phyloP scores from a whole-genome alignment of 2,329 filamentous ascomycete species.

The Endocalyx cinctus region DNA sequence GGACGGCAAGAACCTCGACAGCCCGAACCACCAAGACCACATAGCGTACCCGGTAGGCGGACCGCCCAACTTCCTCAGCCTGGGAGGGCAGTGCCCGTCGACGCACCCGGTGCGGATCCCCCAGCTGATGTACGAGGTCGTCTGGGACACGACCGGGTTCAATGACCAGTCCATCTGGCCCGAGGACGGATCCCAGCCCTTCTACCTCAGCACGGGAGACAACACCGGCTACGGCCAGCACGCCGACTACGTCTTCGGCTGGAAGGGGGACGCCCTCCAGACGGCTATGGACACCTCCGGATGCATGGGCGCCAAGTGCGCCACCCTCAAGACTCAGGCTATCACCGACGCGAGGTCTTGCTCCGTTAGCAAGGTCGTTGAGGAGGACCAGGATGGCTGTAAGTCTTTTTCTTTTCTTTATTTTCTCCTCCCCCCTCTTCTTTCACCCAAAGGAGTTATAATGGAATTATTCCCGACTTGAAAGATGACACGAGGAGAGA shows the following conservation, averaged over 20 bases:
- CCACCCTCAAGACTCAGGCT: constrained; percentile 27
- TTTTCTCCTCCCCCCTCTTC: not conserved
- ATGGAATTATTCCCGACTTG: too few species aligned
- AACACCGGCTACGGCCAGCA: constrained; percentile 37
- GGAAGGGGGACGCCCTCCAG: constrained; percentile 22
- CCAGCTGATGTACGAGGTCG: constrained; percentile 44
- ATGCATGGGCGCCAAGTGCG: constrained; percentile 37
- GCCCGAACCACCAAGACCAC: constrained; percentile 44
- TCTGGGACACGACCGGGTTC: constrained; percentile 39
- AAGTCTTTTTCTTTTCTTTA: constrained; percentile 15
- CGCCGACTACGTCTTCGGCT: constrained; percentile 34
- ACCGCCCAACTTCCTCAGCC: constrained; percentile 35
- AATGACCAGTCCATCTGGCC: constrained; percentile 33
- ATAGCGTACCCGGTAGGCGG: constrained; percentile 43
- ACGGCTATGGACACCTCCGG: constrained; percentile 33
- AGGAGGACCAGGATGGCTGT: constrained; percentile 33
- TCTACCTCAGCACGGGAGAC: constrained; percentile 32
- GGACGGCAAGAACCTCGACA: constrained; percentile 46
- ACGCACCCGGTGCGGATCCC: constrained; percentile 36
- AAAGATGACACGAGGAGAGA: too few species aligned
- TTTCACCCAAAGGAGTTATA: too few species aligned
- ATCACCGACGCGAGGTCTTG: constrained; percentile 27
- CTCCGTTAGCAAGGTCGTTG: constrained; percentile 24
- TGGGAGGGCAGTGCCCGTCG: constrained; percentile 30
- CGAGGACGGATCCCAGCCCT: constrained; percentile 33